Evolutionary conservation across 75 land plant species (phyloP).

Genomic region (Selaginella moellendorffii): DNA sequence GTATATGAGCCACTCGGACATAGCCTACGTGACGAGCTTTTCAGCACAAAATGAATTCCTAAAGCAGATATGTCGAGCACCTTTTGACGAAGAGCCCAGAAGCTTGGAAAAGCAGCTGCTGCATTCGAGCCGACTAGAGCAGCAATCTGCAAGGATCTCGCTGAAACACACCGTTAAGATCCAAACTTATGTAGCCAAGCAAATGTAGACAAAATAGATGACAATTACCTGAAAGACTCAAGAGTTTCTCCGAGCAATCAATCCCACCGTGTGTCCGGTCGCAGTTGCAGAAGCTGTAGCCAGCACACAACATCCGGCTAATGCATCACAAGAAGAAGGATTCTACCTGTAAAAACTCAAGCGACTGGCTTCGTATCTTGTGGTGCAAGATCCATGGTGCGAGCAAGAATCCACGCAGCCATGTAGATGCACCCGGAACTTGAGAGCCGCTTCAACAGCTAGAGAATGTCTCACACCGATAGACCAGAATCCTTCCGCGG

Average conservation of each 20-base stretch:
- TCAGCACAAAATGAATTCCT: not conserved
- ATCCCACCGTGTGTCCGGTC: slow-evolving; percentile 80
- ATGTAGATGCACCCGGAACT: slow-evolving; percentile 49
- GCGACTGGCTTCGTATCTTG: slow-evolving; percentile 57
- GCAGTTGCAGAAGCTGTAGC: slow-evolving; percentile 61
- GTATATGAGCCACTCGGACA: slow-evolving; percentile 70
- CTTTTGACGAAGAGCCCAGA: slow-evolving; percentile 57
- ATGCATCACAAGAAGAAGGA: not conserved
- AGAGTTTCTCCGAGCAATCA: slow-evolving; percentile 54
- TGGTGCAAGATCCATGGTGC: slow-evolving; percentile 44
- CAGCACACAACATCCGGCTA: not conserved
- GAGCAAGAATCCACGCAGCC: slow-evolving; percentile 60
- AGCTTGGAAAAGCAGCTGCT: slow-evolving; percentile 70
- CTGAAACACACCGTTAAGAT: slow-evolving; percentile 32
- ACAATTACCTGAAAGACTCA: slow-evolving; percentile 41
- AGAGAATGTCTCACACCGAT: slow-evolving; percentile 31
- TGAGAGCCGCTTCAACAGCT: slow-evolving; percentile 3
- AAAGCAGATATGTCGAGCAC: slow-evolving; percentile 25
- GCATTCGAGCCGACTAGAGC: slow-evolving; percentile 67
- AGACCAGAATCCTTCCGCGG: slow-evolving; percentile 61
- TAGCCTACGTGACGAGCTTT: slow-evolving; percentile 64
- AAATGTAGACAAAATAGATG: not conserved
- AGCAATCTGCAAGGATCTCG: slow-evolving; percentile 37
- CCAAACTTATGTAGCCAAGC: not conserved
- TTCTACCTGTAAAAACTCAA: slow-evolving; percentile 49